Conservation (phyloP, 768 basidiomycete genomes). For the Rhodotorula babjevae region DNA sequence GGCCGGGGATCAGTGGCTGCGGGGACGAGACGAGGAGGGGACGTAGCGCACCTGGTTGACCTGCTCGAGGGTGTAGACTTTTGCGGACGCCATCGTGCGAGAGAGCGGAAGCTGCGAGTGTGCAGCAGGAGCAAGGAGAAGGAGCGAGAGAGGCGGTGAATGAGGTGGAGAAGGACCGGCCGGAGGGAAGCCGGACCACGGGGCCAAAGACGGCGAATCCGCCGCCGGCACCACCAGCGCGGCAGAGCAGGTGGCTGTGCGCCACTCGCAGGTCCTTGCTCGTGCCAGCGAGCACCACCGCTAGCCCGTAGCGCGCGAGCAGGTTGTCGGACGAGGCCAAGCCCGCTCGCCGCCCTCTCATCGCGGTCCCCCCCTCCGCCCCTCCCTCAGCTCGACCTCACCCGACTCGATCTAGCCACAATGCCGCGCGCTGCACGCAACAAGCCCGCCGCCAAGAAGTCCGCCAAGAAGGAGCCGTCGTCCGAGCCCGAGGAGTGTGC, state of each 20-base stretch:
- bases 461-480: not conserved
- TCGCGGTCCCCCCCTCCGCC: too few relatives aligned
- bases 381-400: too few relatives aligned
- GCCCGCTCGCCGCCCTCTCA: too few relatives aligned
- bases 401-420: too few relatives aligned
- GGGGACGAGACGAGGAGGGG: not conserved
- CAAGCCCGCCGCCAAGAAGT: not conserved
- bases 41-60: slow-evolving; percentile 3
- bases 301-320: too few relatives aligned
- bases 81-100: not conserved
- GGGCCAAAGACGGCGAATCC: too few relatives aligned
- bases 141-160: not conserved
- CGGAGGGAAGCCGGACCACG: too few relatives aligned
- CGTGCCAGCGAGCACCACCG: too few relatives aligned
- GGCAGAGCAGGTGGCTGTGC: too few relatives aligned
- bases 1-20: not conserved
- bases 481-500: slow-evolving; percentile 4
- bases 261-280: too few relatives aligned
- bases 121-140: not conserved
- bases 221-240: too few relatives aligned
- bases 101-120: not conserved
- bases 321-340: too few relatives aligned
- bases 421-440: not conserved
- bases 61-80: slow-evolving; percentile 9
- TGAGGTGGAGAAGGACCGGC: not conserved